Evolutionary conservation across 1,284 basidiomycete genomes (phyloP).

Genomic region (Peniophora sp.): DNA sequence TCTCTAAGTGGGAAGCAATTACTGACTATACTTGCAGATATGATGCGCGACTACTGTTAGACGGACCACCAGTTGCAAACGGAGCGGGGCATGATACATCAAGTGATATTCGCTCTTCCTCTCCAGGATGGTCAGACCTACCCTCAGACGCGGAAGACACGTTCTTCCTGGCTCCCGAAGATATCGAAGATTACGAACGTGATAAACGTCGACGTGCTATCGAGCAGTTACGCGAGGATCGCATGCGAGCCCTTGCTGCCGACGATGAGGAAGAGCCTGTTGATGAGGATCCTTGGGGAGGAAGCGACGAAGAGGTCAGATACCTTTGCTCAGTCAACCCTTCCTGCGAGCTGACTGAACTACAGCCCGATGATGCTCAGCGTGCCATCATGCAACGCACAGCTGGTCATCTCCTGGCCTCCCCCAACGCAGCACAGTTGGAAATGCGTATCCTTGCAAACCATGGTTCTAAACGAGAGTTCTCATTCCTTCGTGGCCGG

Average conservation of each 20-base stretch:
- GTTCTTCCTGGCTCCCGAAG: constrained; percentile 65
- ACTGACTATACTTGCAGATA: constrained; percentile 42
- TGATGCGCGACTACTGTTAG: constrained; percentile 69
- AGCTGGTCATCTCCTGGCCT: constrained; percentile 54
- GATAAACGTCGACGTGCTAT: constrained; percentile 60
- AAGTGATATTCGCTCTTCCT: constrained; percentile 27
- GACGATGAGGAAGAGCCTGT: constrained; percentile 17
- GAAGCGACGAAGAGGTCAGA: constrained; percentile 65
- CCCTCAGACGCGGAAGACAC: constrained; percentile 79
- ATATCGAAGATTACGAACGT: constrained; percentile 56
- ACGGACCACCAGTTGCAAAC: constrained; percentile 28
- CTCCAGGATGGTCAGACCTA: constrained; percentile 71
- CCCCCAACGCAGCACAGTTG: constrained; percentile 69
- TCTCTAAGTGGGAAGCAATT: constrained; percentile 4
- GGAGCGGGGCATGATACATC: background rate
- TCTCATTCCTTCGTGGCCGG: constrained; percentile 72
- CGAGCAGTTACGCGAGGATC: constrained; percentile 51
- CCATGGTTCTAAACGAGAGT: constrained; percentile 61
- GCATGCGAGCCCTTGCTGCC: constrained; percentile 53
- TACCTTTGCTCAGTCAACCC: background rate
- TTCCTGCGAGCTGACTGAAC: background rate
- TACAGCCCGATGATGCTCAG: constrained; percentile 61
- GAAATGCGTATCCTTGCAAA: constrained; percentile 87
- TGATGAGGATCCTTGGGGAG: constrained; percentile 53
- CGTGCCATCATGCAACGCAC: constrained; percentile 69